Base-by-base conservation (phyloP, 805 yeast genomes). In the Saccharomycopsis schoenii region DNA sequence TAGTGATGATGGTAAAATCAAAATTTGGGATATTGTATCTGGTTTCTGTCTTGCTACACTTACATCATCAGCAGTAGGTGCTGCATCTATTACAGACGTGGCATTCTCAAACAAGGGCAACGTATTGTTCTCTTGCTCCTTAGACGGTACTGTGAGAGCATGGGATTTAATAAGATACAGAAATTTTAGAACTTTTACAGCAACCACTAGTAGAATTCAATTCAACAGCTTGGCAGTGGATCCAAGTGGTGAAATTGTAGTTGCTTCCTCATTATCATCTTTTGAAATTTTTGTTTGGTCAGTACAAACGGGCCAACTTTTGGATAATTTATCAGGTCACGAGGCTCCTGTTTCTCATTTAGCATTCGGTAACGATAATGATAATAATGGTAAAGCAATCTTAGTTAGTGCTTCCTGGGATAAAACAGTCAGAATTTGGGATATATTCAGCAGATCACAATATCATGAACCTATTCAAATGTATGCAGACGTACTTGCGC, bases 401-500 rank as follows among this genome's bases (percentile, higher is more conserved):
- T 78, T 94, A 61, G 97, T 96, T 2, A 85, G 94, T 61, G 96
- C 97, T 1, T 87, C 96, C 24, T 94, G 99, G 99, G 99, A 94
- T 74, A 88, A 88, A 67, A 92, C 98, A 4, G 85, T 92, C 17
- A 79, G 99, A 66, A 78, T 94, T 11, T 94, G 99, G 99, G 87
- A 85, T 69, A 83, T 94, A 56, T 94, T 93, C 72, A 87, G 92
- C 14, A 82, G 99, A 68, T 78, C 89, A 0, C 93, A 88, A 67
- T 84, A 83, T 57, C 94, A 89, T 58, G 99, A 94, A 74, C 98
- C 98, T 9, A 83, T 94, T 66, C 90, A 88, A 67, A 83, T 90
- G 15, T 83, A 80, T 61, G 82, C 92, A 42, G 99, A 94, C 71
- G 97, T 90, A 11, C 77, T 93, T 64, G 80, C 90, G 21, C 76